Evolutionary conservation across 305 asterid genomes (phyloP), one percentile per base, ranked within the genome.

Genomic region (Nicotiana rustica): DNA sequence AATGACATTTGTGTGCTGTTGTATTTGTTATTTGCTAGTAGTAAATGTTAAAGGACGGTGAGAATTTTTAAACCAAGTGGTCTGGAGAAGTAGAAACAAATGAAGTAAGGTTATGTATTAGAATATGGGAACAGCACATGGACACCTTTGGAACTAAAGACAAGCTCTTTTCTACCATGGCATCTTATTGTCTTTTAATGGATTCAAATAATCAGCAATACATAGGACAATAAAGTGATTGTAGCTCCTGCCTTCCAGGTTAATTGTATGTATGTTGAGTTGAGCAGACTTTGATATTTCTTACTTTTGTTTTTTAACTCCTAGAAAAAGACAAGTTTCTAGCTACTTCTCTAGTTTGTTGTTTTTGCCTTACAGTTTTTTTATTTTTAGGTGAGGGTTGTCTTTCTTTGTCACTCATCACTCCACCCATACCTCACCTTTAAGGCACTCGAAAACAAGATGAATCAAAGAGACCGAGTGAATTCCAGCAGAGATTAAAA

Each of bases 111-210:
- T 38, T 82, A 89, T 84, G 83, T 87, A 44, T 80, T 77, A 77
- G 84, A 85, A 88, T 86, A 86, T 78, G 62, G 86, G 78, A 85
- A 87, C 90, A 86, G 56, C 92, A 89, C 93, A 88, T 90, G 92
- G 87, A 89, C 87, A 89, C 80, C 90, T 80, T 85, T 70, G 69
- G 67, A 68, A 84, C 91, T 86, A 88, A 83, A 87, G 89, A 90
- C 90, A 90, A 87, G 81, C 6, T 44, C 18, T 62, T 86, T 82
- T 57, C 76, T 59, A 19, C 41, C 21, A 31, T 80, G 77, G 77
- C 19, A 65, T 66, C 64, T 64, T 35, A 35, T 4, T 80, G 80
- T 83, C 70, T 67, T 33, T 49, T 21, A 19, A 73, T 49, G 41
- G 41, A 49, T 73, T 49, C 79, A 73, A 73, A 73, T 13, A 67